Evolutionary conservation across 495 filamentous ascomycete genomes (phyloP), one percentile per base, ranked within the genome.

Genomic region (Xylaria longipes): DNA sequence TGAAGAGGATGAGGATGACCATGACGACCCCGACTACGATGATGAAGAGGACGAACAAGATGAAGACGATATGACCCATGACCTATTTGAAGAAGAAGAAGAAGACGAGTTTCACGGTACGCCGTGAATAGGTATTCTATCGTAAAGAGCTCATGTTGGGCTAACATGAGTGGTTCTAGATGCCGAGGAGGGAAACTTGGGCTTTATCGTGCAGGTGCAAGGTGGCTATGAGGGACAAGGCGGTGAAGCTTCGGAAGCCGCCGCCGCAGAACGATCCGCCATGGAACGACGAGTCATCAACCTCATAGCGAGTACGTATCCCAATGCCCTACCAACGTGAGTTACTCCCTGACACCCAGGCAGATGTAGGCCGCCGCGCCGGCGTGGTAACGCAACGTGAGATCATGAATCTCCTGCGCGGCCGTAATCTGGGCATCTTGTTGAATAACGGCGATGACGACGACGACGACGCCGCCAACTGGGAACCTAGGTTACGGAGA

Each of bases 11-110:
- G 68, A 72, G 22, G 68, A 76, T 25, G 75, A 78, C 31, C 82
- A 85, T 31, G 81, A 83, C 43, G 84, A 89, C 74, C 81, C 85
- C 71, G 86, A 87, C 50, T 75, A 86, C 82, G 84, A 87, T 81
- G 72, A 83, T 71, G 76, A 82, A 80, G 69, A 80, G 12, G 72
- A 71, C 69, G 79, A 71, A 64, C 78, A 73, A 73, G 80, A 75
- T 72, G 84, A 86, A 62, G 75, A 77, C 33, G 77, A 83, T 71
- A 77, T 84, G 65, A 71, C 66, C 68, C 76, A 73, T 39, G 84
- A 83, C 20, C 2, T 74, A 5, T 73, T 76, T 20, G 84, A 84
- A 9, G 83, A 84, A 9, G 84, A 84, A 9, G 83, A 84, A 9
- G 83, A 84, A 31, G 80, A 81, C 12, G 82, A 84, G 46, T 64